A percentile compares a stretch with the other conserved stretches of the same genome.
Conservation (phyloP, 1,284 basidiomycete genomes). For the Polyporus tsugae region DNA sequence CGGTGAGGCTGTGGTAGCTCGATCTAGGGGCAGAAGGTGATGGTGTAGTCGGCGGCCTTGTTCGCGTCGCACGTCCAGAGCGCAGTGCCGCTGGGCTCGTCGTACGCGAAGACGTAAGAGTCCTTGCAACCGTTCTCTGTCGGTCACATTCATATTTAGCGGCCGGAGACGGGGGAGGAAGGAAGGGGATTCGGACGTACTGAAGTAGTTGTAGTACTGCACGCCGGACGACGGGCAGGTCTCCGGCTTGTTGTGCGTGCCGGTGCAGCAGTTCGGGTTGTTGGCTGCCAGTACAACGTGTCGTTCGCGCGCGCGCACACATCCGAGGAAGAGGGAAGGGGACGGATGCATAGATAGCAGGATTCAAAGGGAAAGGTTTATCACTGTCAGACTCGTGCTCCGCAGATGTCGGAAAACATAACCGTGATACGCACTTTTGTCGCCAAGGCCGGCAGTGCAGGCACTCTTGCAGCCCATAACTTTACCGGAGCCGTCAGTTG, state of each 20-base stretch:
- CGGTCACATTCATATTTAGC: neutral
- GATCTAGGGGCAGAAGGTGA: conserved; percentile 56
- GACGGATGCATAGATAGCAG: neutral
- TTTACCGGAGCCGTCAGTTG: conserved; percentile 57
- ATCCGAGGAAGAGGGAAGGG: neutral
- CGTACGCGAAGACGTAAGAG: conserved; percentile 60
- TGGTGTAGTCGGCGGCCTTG: conserved; percentile 51
- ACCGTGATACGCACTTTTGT: conserved; percentile 45
- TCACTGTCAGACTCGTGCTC: neutral
- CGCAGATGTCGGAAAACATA: neutral
- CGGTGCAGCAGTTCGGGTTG: conserved; percentile 65
- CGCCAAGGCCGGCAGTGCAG: conserved; percentile 60
- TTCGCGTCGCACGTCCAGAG: conserved; percentile 52
- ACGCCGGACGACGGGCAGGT: conserved; percentile 63
- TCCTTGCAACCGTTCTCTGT: conserved; percentile 55
- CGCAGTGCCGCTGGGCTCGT: conserved; percentile 55
- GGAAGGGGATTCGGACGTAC: conserved; percentile 38
- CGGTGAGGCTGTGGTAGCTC: neutral
- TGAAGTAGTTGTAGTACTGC: conserved; percentile 64
- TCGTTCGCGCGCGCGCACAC: too few relatives aligned
- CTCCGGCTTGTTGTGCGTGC: conserved; percentile 53
- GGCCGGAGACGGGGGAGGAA: neutral
- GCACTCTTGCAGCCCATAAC: conserved; percentile 67
- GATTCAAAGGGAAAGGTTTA: neutral
- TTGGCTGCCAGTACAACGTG: conserved; percentile 44